These are phyloP conservation scores for Tricholoma matsutake DNA, from an alignment of 768 basidiomycete genomes.

Conservation along the genomic window DNA sequence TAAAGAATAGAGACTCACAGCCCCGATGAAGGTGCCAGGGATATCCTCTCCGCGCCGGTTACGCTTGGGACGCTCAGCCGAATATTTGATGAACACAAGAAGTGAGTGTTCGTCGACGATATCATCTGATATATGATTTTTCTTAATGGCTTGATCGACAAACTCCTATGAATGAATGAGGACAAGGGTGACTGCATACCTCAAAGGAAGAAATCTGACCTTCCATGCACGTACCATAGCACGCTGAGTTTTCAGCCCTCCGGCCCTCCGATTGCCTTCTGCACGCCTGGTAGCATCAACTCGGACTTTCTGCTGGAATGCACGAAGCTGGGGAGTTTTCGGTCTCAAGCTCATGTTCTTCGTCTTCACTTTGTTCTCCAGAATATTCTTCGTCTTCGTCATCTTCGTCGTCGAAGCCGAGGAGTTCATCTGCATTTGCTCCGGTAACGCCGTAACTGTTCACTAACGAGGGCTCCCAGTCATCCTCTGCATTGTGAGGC, in stretches of 20 bases:
- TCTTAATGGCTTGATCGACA: slow-evolving; percentile 1
- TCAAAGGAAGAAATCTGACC: slow-evolving; percentile 11
- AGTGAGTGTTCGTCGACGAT: slow-evolving; percentile 30
- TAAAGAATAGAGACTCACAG: slow-evolving; percentile 16
- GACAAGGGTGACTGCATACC: neutral
- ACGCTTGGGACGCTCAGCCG: slow-evolving; percentile 20
- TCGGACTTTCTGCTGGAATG: slow-evolving; percentile 11
- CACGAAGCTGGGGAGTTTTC: too few species aligned
- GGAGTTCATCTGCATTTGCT: too few species aligned
- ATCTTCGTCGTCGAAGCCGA: too few species aligned
- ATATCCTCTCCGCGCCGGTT: slow-evolving; percentile 17
- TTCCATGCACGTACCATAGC: slow-evolving; percentile 20
- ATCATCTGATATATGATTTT: slow-evolving; percentile 16
- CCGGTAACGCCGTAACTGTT: too few species aligned
- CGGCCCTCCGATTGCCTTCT: slow-evolving; percentile 20
- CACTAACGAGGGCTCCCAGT: too few species aligned
- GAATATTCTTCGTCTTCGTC: too few species aligned
- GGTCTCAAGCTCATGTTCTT: too few species aligned
- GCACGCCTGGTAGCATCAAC: slow-evolving; percentile 17
- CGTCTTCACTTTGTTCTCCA: too few species aligned
- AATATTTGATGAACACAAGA: slow-evolving; percentile 23
- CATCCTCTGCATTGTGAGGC: too few species aligned
- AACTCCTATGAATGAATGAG: neutral
- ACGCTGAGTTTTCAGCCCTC: slow-evolving; percentile 23
- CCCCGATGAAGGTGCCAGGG: slow-evolving; percentile 26